Conservation (phyloP, 805 yeast genomes). For the Pichia insulana region DNA sequence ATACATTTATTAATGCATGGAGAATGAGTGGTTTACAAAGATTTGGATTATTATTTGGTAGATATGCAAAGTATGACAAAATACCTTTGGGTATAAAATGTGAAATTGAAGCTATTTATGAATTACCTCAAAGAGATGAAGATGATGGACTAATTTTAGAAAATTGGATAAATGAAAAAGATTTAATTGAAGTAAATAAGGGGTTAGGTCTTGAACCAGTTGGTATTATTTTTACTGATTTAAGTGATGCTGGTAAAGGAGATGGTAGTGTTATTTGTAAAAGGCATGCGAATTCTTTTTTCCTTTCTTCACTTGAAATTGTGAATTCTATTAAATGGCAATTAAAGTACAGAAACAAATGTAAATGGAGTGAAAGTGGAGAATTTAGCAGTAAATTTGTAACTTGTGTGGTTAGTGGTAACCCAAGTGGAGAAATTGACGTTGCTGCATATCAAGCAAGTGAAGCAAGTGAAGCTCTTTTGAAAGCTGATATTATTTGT, state of each 20-base stretch:
- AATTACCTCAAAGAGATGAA: constrained; percentile 83
- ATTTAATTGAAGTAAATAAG: constrained; percentile 46
- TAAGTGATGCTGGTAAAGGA: constrained; percentile 76
- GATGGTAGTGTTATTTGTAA: constrained; percentile 89
- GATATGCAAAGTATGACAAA: constrained; percentile 65
- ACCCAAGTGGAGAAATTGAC: constrained; percentile 78
- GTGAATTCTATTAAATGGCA: constrained; percentile 79
- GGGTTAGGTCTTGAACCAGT: constrained; percentile 58
- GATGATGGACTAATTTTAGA: constrained; percentile 70
- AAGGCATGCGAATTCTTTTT: constrained; percentile 86
- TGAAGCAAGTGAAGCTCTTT: constrained; percentile 77
- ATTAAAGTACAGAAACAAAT: constrained; percentile 47
- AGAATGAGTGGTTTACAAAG: constrained; percentile 82
- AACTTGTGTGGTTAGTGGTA: constrained; percentile 92
- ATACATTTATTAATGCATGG: constrained; percentile 87
- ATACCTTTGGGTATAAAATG: constrained; percentile 94
- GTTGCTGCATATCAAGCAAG: constrained; percentile 87
- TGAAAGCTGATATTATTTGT: constrained; percentile 73
- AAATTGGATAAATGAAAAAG: constrained; percentile 44
- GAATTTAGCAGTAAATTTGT: constrained; percentile 81
- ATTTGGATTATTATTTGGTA: constrained; percentile 77
- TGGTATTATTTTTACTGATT: constrained; percentile 85
- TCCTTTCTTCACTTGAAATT: constrained; percentile 81
- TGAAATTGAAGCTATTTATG: constrained; percentile 87
- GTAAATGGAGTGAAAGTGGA: constrained; percentile 57